Percentiles rank a stretch among this genome's conserved stretches.
Conservation (phyloP, 139 green algal species). For the Chlamydomonas schloesseri region DNA sequence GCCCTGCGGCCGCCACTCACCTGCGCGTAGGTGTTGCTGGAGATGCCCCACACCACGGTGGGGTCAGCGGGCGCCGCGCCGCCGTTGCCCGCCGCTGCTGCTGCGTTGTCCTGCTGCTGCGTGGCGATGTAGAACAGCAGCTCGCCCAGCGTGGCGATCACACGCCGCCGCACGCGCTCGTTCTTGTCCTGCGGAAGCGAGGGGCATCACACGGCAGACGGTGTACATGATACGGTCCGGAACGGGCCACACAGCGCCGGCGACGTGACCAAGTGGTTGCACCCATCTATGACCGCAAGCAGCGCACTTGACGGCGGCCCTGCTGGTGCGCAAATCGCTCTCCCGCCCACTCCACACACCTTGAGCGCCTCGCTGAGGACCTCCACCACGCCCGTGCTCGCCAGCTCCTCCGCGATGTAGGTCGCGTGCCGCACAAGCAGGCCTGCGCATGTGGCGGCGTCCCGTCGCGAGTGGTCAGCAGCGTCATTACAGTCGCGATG, state of each 20-base stretch:
- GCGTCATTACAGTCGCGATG: too few relatives aligned
- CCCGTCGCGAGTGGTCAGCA: too few relatives aligned
- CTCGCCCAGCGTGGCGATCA: constrained; percentile 93
- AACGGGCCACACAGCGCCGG: too few relatives aligned
- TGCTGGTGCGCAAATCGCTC: too few relatives aligned
- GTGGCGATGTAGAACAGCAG: constrained; percentile 96
- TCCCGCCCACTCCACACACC: too few relatives aligned
- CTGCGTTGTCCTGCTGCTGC: constrained; percentile 76
- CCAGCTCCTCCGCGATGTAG: constrained; percentile 83
- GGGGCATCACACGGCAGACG: too few relatives aligned
- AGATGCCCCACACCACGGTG: constrained; percentile 47
- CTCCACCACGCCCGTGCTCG: constrained; percentile 75
- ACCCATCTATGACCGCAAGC: too few relatives aligned
- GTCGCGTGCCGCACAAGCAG: constrained; percentile 93
- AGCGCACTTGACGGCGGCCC: too few relatives aligned
- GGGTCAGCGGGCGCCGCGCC: constrained; percentile 23
- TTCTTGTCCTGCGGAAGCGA: constrained; percentile 65
- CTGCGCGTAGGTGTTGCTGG: constrained; percentile 33
- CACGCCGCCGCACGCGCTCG: constrained; percentile 79
- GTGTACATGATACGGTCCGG: too few relatives aligned
- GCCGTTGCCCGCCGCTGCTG: background rate
- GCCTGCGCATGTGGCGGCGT: constrained; percentile 30
- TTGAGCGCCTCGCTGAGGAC: constrained; percentile 82
- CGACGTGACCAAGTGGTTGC: too few relatives aligned
- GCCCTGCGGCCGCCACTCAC: too few relatives aligned